Conservation (phyloP, 306 rosid species). For the Macrotyloma uniflorum region DNA sequence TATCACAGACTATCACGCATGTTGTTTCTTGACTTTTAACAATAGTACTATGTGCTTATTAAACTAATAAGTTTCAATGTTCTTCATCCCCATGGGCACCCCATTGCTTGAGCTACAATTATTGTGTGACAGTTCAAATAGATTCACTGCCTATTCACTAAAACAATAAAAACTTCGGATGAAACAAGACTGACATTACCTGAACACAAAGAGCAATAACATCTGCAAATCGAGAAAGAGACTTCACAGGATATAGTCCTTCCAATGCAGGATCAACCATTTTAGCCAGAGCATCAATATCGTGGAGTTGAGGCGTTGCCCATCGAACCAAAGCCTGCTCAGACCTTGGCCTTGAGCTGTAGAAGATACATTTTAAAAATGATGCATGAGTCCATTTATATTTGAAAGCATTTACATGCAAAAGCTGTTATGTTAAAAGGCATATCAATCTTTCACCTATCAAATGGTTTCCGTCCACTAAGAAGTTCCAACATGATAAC, state of each 20-base stretch:
- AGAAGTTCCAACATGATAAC: conserved; percentile 97
- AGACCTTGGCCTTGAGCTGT: conserved; percentile 80
- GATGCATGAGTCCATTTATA: conserved; percentile 10
- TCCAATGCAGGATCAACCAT: conserved; percentile 94
- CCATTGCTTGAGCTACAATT: neutral
- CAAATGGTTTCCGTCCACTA: conserved; percentile 91
- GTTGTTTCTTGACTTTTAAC: neutral
- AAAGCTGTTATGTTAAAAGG: neutral
- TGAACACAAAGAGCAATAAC: conserved; percentile 96
- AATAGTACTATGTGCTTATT: too few species aligned
- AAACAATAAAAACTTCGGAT: neutral
- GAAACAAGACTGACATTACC: conserved; percentile 56
- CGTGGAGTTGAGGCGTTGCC: conserved; percentile 99
- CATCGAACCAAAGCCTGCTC: conserved; percentile 96
- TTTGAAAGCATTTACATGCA: neutral
- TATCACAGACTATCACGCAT: neutral
- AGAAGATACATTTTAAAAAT: conserved; percentile 28
- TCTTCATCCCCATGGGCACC: neutral
- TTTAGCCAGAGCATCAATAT: conserved; percentile 90
- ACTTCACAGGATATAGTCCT: conserved; percentile 93
- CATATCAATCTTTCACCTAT: conserved; percentile 60
- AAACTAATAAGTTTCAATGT: neutral
- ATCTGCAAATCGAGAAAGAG: conserved; percentile 97
- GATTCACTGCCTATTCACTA: neutral
- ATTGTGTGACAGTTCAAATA: conserved; percentile 10